Evolutionary conservation across 345 rosid genomes (phyloP).

Genomic region (Boechera stricta): DNA sequence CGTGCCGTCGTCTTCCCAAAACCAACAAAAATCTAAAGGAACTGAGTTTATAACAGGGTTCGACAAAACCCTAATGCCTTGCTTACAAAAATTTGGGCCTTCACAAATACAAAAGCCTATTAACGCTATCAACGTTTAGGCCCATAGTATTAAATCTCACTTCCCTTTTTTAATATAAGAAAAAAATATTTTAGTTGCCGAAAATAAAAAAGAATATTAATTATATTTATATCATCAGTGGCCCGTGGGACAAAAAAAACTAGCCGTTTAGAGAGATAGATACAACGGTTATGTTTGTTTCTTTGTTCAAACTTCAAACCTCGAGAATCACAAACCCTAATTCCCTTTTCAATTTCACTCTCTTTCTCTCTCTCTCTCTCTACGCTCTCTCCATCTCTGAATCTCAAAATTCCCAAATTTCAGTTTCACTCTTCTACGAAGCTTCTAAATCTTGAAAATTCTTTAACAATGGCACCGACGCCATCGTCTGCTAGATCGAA

Average conservation of each 20-base stretch:
- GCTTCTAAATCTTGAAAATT: slow-evolving; percentile 10
- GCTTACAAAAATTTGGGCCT: slow-evolving; percentile 16
- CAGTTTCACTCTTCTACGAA: not conserved
- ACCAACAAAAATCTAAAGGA: not conserved
- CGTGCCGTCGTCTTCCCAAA: slow-evolving; percentile 30
- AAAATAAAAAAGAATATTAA: slow-evolving; percentile 1
- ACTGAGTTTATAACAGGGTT: slow-evolving; percentile 21
- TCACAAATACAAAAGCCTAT: slow-evolving; percentile 7
- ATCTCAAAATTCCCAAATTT: not conserved
- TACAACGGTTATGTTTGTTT: slow-evolving; percentile 43
- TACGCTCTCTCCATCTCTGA: slow-evolving; percentile 12
- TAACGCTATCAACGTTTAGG: not conserved
- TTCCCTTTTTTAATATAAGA: not conserved
- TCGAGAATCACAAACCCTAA: slow-evolving; percentile 34
- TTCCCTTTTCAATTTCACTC: not conserved
- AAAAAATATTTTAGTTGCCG: not conserved
- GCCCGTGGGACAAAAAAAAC: slow-evolving; percentile 32
- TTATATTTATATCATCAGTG: not conserved
- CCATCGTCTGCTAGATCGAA: slow-evolving; percentile 62
- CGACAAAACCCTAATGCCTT: slow-evolving; percentile 33
- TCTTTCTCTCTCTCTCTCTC: not conserved
- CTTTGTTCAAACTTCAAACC: slow-evolving; percentile 34
- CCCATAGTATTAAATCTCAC: not conserved
- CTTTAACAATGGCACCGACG: slow-evolving; percentile 71
- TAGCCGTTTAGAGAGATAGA: slow-evolving; percentile 42